phyloP scores from a whole-genome alignment of 768 basidiomycete species.

The Austroboletus eburneus region DNA sequence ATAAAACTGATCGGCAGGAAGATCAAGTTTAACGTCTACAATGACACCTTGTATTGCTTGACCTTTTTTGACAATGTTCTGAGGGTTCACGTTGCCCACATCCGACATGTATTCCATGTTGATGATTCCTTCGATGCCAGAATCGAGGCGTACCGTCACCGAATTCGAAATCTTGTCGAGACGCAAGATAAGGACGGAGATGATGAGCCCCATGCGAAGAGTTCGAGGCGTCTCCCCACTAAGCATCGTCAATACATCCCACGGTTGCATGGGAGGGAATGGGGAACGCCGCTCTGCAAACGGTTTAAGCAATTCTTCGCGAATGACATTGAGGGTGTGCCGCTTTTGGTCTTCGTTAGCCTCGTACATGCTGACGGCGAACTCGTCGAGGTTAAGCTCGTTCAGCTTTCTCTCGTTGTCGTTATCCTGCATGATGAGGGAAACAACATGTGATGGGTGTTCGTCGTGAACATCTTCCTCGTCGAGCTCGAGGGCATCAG shows the following conservation, averaged over 20 bases:
- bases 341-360: slow-evolving; percentile 84
- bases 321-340: slow-evolving; percentile 84
- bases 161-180: slow-evolving; percentile 37
- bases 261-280: slow-evolving; percentile 61
- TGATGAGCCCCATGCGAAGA: slow-evolving; percentile 72
- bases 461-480: slow-evolving; percentile 93
- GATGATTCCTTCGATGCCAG: slow-evolving; percentile 85
- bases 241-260: slow-evolving; percentile 92
- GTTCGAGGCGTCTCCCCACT: slow-evolving; percentile 86
- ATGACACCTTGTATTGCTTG: slow-evolving; percentile 80
- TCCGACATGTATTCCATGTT: slow-evolving; percentile 56
- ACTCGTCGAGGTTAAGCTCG: slow-evolving; percentile 93
- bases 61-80: slow-evolving; percentile 63
- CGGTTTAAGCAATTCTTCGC: slow-evolving; percentile 76
- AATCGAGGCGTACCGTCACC: slow-evolving; percentile 79
- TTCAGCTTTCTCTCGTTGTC: slow-evolving; percentile 78
- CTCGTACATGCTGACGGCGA: slow-evolving; percentile 87
- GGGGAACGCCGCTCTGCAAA: slow-evolving; percentile 69
- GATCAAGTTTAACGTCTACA: slow-evolving; percentile 61
- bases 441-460: slow-evolving; percentile 88
- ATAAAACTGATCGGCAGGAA: slow-evolving; percentile 56
- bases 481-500: slow-evolving; percentile 94
- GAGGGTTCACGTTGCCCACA: slow-evolving; percentile 33
- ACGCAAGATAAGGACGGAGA: slow-evolving; percentile 69
- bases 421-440: slow-evolving; percentile 76